Evolutionary conservation across 495 filamentous ascomycete genomes (phyloP), one percentile per base, ranked within the genome.

Genomic region (Aeminium ludgeri): DNA sequence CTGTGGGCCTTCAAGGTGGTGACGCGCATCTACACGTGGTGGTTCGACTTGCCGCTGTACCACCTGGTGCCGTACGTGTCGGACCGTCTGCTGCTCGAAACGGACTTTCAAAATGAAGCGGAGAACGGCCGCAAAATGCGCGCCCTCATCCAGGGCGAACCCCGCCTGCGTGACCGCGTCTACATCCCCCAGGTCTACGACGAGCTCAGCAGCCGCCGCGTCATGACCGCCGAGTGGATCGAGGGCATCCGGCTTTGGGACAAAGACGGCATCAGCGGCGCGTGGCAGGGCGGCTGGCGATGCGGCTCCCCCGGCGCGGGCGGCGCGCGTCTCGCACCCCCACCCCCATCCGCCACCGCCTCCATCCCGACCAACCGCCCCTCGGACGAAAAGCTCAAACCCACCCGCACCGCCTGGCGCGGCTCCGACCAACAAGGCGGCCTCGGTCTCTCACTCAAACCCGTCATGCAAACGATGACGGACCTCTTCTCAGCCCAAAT

Each of bases 221-320:
- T 97, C 15, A 78, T 97, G 66, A 92, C 89, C 2, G 83, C 89
- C 1, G 87, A 97, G 55, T 97, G 89, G 89, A 84, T 97, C 37
- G 89, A 97, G 58, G 87, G 87, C 13, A 72, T 93, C 2, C 69
- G 85, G 15, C 65, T 97, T 6, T 92, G 85, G 80, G 85, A 95
- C 45, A 92, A 86, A 49, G 71, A 79, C 2, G 64, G 76, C 15
- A 74, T 94, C 46, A 78, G 70, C 0, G 63, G 65, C 7, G 63
- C 69, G 1, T 95, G 89, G 86, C 55, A 72, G 25, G 85, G 85
- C 17, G 80, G 82, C 16, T 71, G 73, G 65, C 70, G 76, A 10
- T 57, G 71, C 44, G 82, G 80, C 2, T 86, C 78, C 40, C 79
- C 82, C 15, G 86, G 86, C 7, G 79, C 76, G 16, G 73, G 76